Evolutionary conservation across 768 basidiomycete species (phyloP).

Genomic region (Hortiboletus campestris): DNA sequence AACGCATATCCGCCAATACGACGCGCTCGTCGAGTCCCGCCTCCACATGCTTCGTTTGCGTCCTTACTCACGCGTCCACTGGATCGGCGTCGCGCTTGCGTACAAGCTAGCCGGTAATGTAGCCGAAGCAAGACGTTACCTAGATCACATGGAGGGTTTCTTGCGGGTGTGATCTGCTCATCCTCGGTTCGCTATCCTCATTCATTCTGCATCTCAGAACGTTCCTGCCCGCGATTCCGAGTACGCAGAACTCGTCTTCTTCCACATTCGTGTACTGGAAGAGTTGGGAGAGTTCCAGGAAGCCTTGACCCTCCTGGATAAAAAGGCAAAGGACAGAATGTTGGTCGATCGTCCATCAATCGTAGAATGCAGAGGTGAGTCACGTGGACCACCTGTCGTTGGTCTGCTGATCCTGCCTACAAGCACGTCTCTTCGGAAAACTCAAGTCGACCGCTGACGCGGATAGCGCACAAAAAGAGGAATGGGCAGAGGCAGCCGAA

Average conservation of each 20-base stretch:
- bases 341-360: constrained; percentile 73
- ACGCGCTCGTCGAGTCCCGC: constrained; percentile 77
- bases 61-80: constrained; percentile 82
- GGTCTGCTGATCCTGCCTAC: constrained; percentile 7
- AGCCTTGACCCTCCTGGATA: constrained; percentile 63
- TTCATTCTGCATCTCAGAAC: constrained; percentile 45
- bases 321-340: constrained; percentile 56
- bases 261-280: constrained; percentile 71
- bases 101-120: constrained; percentile 81
- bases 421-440: constrained; percentile 79
- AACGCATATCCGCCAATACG: constrained; percentile 80
- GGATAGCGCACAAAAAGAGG: constrained; percentile 18
- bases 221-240: constrained; percentile 78
- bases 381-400: background rate
- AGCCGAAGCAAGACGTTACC: constrained; percentile 63
- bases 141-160: constrained; percentile 68
- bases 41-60: constrained; percentile 75
- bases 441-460: constrained; percentile 27
- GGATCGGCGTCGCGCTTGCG: constrained; percentile 87
- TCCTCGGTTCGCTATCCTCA: background rate
- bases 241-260: constrained; percentile 78
- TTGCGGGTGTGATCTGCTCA: constrained; percentile 53
- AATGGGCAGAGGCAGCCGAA: constrained; percentile 65
- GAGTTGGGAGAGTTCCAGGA: constrained; percentile 62
- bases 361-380: constrained; percentile 64